Conservation (phyloP, 176 grass and related monocot species). For the Oryza coarctata region DNA sequence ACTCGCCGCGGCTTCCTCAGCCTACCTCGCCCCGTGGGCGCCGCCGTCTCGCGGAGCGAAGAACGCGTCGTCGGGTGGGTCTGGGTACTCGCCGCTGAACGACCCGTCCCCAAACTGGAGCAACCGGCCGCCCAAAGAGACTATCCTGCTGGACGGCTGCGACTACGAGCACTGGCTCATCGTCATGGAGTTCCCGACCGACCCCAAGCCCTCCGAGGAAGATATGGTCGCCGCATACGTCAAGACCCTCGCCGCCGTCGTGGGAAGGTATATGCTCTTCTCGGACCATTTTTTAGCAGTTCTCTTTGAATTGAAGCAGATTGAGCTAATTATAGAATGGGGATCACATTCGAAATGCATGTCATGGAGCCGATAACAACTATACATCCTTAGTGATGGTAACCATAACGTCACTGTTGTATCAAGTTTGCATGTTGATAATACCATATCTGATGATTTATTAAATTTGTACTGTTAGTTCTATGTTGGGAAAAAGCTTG, state of each 20-base stretch:
- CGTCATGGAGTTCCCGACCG: conserved; percentile 79
- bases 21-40: conserved; percentile 25
- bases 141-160: conserved; percentile 90
- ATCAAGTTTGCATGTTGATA: no score
- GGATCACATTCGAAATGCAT: no score
- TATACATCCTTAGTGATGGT: not conserved
- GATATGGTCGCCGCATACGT: conserved; percentile 83
- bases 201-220: conserved; percentile 70
- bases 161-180: conserved; percentile 99
- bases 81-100: conserved; percentile 67
- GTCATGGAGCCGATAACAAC: no score
- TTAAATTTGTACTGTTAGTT: not conserved
- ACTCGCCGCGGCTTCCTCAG: conserved; percentile 12
- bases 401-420: no score
- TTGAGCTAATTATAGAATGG: not conserved
- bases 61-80: conserved; percentile 52
- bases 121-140: conserved; percentile 89
- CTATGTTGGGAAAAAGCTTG: not conserved
- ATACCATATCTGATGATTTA: no score
- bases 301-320: not conserved
- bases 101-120: conserved; percentile 97
- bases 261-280: conserved; percentile 57
- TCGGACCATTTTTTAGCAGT: not conserved
- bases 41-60: conserved; percentile 42
- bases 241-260: conserved; percentile 63